Evolutionary conservation across 495 filamentous ascomycete species (phyloP).

Genomic region (Tuber brumale): DNA sequence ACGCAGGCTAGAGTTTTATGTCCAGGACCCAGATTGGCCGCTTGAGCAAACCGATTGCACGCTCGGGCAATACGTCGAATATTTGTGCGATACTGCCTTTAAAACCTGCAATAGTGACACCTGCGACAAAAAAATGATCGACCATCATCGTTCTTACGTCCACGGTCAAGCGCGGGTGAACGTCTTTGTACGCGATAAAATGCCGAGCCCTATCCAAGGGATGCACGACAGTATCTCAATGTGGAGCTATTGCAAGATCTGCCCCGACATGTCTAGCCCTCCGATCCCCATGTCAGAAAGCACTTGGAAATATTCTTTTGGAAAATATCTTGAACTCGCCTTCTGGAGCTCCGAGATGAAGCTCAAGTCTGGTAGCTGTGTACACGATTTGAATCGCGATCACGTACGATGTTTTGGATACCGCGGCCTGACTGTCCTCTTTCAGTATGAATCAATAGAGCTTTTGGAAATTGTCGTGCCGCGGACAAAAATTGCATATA

Average conservation of each 20-base stretch:
- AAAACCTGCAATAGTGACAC: slow-evolving; percentile 71
- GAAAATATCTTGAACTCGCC: slow-evolving; percentile 91
- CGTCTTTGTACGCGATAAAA: slow-evolving; percentile 67
- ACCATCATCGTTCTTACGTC: slow-evolving; percentile 95
- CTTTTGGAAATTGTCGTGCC: slow-evolving; percentile 95
- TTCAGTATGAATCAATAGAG: slow-evolving; percentile 88
- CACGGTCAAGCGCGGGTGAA: slow-evolving; percentile 92
- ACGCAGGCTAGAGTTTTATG: slow-evolving; percentile 82
- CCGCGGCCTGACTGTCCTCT: slow-evolving; percentile 71
- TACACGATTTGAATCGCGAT: slow-evolving; percentile 86
- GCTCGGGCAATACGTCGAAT: slow-evolving; percentile 91
- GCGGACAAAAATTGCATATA: slow-evolving; percentile 84
- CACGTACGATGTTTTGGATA: slow-evolving; percentile 89
- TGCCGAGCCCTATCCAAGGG: slow-evolving; percentile 61
- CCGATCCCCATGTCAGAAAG: slow-evolving; percentile 88
- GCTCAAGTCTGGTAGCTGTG: slow-evolving; percentile 73
- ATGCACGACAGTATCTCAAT: slow-evolving; percentile 79
- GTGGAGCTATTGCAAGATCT: slow-evolving; percentile 95
- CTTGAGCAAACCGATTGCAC: slow-evolving; percentile 61
- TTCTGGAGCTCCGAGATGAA: slow-evolving; percentile 87
- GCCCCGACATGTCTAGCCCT: slow-evolving; percentile 72
- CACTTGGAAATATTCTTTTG: slow-evolving; percentile 98
- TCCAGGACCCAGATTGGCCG: slow-evolving; percentile 65
- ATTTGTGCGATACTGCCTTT: slow-evolving; percentile 69
- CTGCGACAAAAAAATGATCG: slow-evolving; percentile 80